Evolutionary conservation across 2,329 filamentous ascomycete genomes (phyloP).

Genomic region (Beauveria brongniartii): DNA sequence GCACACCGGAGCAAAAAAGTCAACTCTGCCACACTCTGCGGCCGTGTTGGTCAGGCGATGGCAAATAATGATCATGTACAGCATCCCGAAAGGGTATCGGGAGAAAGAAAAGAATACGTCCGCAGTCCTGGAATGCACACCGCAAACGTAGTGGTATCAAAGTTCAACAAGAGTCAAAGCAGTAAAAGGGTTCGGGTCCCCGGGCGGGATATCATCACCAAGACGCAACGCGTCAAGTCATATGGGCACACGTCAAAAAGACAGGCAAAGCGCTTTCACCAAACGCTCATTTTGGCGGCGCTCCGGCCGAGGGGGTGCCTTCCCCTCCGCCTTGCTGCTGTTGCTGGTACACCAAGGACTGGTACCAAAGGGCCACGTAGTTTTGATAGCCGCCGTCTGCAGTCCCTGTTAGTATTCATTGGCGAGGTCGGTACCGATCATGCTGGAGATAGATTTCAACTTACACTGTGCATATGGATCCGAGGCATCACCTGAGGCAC

Average conservation of each 20-base stretch:
- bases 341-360: constrained; percentile 47
- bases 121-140: background rate
- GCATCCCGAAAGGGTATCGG: background rate
- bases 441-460: constrained; percentile 17
- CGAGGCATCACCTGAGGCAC: constrained; percentile 41
- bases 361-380: constrained; percentile 75
- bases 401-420: constrained; percentile 14
- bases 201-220: background rate
- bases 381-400: constrained; percentile 72
- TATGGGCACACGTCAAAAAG: background rate
- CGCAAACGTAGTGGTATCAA: background rate
- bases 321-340: constrained; percentile 31
- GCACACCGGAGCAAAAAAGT: background rate
- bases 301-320: constrained; percentile 21
- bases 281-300: constrained; percentile 23
- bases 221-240: background rate
- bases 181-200: background rate
- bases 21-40: background rate
- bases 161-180: background rate
- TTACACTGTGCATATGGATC: constrained; percentile 72
- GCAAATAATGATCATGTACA: background rate
- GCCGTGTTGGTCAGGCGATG: background rate
- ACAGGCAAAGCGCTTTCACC: constrained; percentile 18
- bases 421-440: constrained; percentile 11
- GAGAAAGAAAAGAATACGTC: background rate